Evolutionary conservation across 2,329 filamentous ascomycete genomes (phyloP), one percentile per base, ranked within the genome.

Genomic region (Cladosporium halotolerans): DNA sequence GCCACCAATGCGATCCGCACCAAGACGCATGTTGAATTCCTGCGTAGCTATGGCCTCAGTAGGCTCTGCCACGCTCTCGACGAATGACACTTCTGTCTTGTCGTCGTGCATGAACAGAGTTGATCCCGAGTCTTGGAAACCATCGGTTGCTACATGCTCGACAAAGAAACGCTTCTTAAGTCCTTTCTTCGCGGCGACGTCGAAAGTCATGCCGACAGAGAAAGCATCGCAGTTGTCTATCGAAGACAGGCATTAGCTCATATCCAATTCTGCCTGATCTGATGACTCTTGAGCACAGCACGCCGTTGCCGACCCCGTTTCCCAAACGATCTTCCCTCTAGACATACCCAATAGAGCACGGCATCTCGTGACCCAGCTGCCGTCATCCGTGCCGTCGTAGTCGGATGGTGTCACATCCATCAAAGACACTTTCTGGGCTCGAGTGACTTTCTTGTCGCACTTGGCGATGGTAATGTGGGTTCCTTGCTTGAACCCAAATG

Each of bases 401-500:
- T 67, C 64, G 5, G 61, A 56, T 6, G 10, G 58, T n/a, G 78
- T 79, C 8, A 80, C 73, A 59, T 89, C 84, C 58, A 78, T 75
- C 13, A 91, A 67, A 6, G 80, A 70, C 3, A 92, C 74, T 28
- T 76, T 73, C 3, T 78, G 73, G 5, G 83, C 81, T 18, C 79
- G 77, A 0, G 76, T 73, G 9, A 85, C 69, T 2, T 72, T 61
- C 2, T 70, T 72, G 7, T 76, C 76, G 9, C 79, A 76, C 57
- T 72, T 77, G 2, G 77, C 73, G 19, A 91, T 78, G 7, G 78
- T 76, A 45, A 95, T 74, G 47, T 82, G 79, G 45, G 90, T 86
- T 13, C 83, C 83, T 3, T 93, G 74, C 56, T 85, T 85, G 61
- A 95, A 79, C 1, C 81, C 82, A 60, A 86, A 86, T 6, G 82